Conservation (phyloP, 257 asterid genomes). For the Striga asiatica region DNA sequence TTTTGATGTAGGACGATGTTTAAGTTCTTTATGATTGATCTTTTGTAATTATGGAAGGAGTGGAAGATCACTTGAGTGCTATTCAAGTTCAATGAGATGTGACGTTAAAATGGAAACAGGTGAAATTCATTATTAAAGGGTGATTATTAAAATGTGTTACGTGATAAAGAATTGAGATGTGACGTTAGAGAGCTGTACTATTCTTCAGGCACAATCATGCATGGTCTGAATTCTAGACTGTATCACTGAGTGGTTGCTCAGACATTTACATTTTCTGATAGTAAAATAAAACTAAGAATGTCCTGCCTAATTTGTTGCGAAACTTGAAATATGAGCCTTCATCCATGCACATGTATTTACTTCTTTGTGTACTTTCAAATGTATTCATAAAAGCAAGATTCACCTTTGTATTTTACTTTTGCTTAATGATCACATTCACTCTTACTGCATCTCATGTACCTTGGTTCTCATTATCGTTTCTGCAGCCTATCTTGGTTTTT, state of each 20-base stretch:
- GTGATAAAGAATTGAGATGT: not conserved
- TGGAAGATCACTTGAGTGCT: not conserved
- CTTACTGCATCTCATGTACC: constrained; percentile 11
- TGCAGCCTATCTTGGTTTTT: constrained; percentile 81
- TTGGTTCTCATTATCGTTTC: constrained; percentile 7
- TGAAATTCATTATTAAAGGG: not conserved
- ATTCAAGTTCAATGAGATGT: not conserved
- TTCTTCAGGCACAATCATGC: too few relatives aligned
- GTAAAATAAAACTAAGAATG: not conserved
- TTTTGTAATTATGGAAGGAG: not conserved
- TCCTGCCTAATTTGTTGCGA: not conserved
- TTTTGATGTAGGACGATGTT: not conserved
- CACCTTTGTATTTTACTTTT: not conserved
- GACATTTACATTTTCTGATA: not conserved
- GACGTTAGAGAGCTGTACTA: not conserved
- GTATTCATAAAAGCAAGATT: not conserved
- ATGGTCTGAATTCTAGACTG: too few relatives aligned
- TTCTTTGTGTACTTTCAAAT: not conserved
- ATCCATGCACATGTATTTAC: not conserved
- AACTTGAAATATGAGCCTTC: not conserved
- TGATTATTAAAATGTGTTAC: not conserved
- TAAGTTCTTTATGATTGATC: not conserved
- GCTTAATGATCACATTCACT: not conserved
- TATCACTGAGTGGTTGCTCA: not conserved
- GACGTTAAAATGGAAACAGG: not conserved